Percentiles rank a stretch among this genome's conserved stretches.
Evolutionary conservation across 164 flowering plant genomes (phyloP).

Genomic region (Umbilicus rupestris): DNA sequence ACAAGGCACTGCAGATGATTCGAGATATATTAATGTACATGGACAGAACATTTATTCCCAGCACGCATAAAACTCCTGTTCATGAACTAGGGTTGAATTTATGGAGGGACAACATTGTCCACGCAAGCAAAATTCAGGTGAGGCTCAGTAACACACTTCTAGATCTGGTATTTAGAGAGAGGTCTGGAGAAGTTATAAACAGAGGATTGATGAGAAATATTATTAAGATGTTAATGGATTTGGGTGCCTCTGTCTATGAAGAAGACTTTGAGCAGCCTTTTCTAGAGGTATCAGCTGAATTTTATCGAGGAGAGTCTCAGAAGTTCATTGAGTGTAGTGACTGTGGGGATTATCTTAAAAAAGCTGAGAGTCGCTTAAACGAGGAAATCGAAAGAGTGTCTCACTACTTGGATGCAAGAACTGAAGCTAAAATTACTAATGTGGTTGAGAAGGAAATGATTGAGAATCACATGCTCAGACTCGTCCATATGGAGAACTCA

Average conservation of each 20-base stretch:
- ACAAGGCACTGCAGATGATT: constrained; percentile 78
- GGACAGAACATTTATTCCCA: constrained; percentile 80
- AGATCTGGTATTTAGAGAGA: constrained; percentile 55
- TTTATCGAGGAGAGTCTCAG: constrained; percentile 69
- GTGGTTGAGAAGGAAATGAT: constrained; percentile 97
- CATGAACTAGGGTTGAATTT: constrained; percentile 77
- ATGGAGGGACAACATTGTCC: constrained; percentile 73
- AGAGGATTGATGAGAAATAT: constrained; percentile 71
- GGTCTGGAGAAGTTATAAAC: constrained; percentile 77
- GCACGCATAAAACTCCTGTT: constrained; percentile 67
- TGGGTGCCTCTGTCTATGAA: constrained; percentile 69
- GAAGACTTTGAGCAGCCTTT: constrained; percentile 74
- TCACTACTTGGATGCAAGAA: constrained; percentile 65
- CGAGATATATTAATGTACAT: constrained; percentile 92
- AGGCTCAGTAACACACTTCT: constrained; percentile 61
- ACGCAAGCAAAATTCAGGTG: constrained; percentile 50
- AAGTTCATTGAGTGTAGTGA: constrained; percentile 71
- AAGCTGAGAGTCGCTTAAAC: constrained; percentile 70
- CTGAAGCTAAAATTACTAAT: constrained; percentile 58
- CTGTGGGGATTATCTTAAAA: constrained; percentile 70
- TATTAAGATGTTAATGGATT: constrained; percentile 73
- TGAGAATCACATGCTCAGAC: constrained; percentile 75
- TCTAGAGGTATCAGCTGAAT: constrained; percentile 65
- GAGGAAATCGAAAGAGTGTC: constrained; percentile 80
- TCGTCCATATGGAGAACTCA: constrained; percentile 90